Conservation (phyloP, 1,284 basidiomycete species). For the Boletus coffeatus region DNA sequence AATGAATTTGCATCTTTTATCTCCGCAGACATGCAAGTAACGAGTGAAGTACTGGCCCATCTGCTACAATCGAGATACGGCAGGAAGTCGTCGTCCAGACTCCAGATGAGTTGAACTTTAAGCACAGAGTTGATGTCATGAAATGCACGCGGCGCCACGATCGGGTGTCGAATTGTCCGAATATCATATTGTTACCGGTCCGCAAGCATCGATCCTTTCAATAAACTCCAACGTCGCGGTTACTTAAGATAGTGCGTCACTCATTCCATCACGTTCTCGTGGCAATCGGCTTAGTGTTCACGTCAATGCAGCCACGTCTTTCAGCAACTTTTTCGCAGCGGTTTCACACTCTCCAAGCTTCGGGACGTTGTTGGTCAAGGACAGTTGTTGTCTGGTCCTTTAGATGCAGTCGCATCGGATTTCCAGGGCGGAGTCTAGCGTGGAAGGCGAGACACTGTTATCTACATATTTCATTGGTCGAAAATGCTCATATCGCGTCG, state of each 20-base stretch:
- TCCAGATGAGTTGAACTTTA: no score
- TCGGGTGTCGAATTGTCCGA: background rate
- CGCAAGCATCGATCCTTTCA: background rate
- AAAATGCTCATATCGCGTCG: conserved; percentile 8
- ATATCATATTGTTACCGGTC: conserved; percentile 3
- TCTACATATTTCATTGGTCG: conserved; percentile 1
- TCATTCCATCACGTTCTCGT: background rate
- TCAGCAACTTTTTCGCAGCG: conserved; percentile 53
- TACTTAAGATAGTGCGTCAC: conserved; percentile 21
- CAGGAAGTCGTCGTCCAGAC: background rate
- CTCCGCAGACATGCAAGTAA: background rate
- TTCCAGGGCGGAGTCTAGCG: conserved; percentile 65
- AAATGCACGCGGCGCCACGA: conserved; percentile 9
- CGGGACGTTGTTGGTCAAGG: conserved; percentile 60
- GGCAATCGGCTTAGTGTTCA: conserved; percentile 4
- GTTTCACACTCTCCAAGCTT: conserved; percentile 52
- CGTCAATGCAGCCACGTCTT: conserved; percentile 46
- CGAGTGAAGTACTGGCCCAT: background rate
- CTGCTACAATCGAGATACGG: no score
- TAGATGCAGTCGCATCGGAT: conserved; percentile 36
- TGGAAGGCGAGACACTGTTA: conserved; percentile 59
- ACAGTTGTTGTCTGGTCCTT: conserved; percentile 47
- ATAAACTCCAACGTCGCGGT: conserved; percentile 6
- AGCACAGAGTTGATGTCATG: background rate
- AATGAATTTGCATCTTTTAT: conserved; percentile 15